Conservation (phyloP, 106 monocot species). For the Acorus calamus region DNA sequence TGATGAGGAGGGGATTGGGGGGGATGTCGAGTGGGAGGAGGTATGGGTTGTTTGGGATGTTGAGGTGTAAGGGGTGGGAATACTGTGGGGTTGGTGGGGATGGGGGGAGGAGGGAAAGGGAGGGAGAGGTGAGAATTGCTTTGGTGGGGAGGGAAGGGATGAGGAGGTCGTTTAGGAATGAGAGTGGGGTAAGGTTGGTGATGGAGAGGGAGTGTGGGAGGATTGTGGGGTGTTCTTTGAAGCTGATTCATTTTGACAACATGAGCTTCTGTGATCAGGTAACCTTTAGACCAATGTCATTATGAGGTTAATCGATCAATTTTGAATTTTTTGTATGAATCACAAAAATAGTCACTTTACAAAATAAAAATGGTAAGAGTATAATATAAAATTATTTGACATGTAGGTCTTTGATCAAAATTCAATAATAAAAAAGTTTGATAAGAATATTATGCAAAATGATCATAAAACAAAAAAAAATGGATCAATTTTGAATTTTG, state of each 20-base stretch:
- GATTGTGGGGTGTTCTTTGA: slow-evolving; percentile 1
- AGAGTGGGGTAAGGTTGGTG: slow-evolving; percentile 12
- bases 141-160: slow-evolving; percentile 14
- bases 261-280: slow-evolving; percentile 16
- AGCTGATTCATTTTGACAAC: neutral
- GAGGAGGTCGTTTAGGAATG: slow-evolving; percentile 6
- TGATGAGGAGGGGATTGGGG: slow-evolving; percentile 15
- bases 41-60: slow-evolving; percentile 10
- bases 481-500: too few species aligned
- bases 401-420: too few species aligned
- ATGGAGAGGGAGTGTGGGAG: slow-evolving; percentile 7
- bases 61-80: slow-evolving; percentile 12
- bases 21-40: slow-evolving; percentile 10
- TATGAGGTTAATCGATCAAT: too few species aligned
- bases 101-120: neutral
- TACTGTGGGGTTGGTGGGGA: neutral
- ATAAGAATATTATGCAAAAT: too few species aligned
- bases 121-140: neutral
- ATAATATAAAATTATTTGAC: too few species aligned
- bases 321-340: too few species aligned
- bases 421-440: too few species aligned
- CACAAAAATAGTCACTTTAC: too few species aligned
- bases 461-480: too few species aligned
- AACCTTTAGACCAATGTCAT: neutral
- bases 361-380: too few species aligned